These are phyloP conservation scores for Scleromitrula shiraiana DNA, from an alignment of 2,329 filamentous ascomycete genomes.

Conservation along the genomic window DNA sequence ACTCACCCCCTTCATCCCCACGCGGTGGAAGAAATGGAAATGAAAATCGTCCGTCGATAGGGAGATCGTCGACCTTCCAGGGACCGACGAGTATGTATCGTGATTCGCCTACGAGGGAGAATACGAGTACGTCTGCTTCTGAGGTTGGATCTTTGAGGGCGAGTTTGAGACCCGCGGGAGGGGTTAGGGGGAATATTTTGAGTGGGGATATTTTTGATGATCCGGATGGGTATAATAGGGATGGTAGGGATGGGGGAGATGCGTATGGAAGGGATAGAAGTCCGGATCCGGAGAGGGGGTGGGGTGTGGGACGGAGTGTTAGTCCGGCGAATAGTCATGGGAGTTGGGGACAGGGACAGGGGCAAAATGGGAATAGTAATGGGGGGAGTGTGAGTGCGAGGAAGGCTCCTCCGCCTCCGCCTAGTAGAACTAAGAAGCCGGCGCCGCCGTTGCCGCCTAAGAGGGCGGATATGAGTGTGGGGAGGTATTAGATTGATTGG, in stretches of 20 bases:
- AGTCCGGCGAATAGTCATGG: conserved; percentile 47
- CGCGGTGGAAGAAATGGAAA: too few relatives aligned
- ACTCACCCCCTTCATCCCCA: conserved; percentile 22
- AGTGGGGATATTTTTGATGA: conserved; percentile 40
- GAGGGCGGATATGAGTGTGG: conserved; percentile 33
- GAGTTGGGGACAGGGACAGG: too few relatives aligned
- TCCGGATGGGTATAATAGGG: too few relatives aligned
- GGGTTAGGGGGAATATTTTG: not conserved
- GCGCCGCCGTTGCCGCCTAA: conserved; percentile 59
- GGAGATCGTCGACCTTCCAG: conserved; percentile 51
- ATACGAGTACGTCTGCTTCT: conserved; percentile 34
- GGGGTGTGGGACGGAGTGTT: too few relatives aligned
- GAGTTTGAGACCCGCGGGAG: conserved; percentile 30
- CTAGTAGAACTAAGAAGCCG: conserved; percentile 56
- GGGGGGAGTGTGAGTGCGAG: conserved; percentile 36
- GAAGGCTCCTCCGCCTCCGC: conserved; percentile 55
- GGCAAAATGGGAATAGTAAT: conserved; percentile 46
- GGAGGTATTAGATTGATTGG: not conserved
- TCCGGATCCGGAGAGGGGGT: too few relatives aligned
- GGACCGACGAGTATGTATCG: conserved; percentile 43
- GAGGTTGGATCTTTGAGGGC: conserved; percentile 35
- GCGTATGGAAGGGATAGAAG: too few relatives aligned
- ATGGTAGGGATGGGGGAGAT: too few relatives aligned
- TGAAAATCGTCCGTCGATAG: conserved; percentile 41
- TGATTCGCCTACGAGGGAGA: conserved; percentile 40